Base-by-base conservation (phyloP, 73 alveolate species). In the Paramecium caudatum region DNA sequence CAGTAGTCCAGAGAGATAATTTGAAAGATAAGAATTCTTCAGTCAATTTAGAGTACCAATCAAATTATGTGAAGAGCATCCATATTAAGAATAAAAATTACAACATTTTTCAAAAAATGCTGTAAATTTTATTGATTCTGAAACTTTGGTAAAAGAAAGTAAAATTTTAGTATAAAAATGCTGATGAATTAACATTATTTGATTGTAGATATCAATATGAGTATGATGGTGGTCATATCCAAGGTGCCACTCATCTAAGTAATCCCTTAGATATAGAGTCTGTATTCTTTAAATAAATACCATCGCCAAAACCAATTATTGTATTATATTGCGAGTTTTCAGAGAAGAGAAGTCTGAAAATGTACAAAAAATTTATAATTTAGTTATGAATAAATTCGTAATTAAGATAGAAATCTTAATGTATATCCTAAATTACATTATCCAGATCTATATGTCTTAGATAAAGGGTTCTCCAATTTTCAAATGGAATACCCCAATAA, bases 191-290 rank as follows among this genome's bases (percentile, higher is more conserved):
- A 23, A 55, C 80, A 55, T 55, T 55, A 43, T 55, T 55, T 55
- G 80, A 55, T 55, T 55, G 80, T 55, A 37, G 80, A 27, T 55
- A 55, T 1, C 9, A 19, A 55, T 55, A 27, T 55, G 80, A 55
- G 46, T 55, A 27, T 55, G 80, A 55, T 16, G 80, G 80, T 55
- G 80, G 80, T 55, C 80, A 23, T 9, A 55, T 55, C 21, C 12
- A 55, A 23, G 80, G 80, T 55, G 80, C 80, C 23, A 25, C 80
- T 55, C 80, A 55, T 23, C 80, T 55, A 27, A 27, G 80, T 10
- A 55, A 55, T 21, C 80, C 80, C 7, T 55, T 55, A 16, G 80
- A 55, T 13, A 55, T 55, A 55, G 80, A 55, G 13, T 55, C 80
- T 55, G 30, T 55, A 55, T 55, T 55, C 30, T 55, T 55, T 55